Conservation (phyloP, 371 early-diverging fungal species). For the Gilbertella persicaria region DNA sequence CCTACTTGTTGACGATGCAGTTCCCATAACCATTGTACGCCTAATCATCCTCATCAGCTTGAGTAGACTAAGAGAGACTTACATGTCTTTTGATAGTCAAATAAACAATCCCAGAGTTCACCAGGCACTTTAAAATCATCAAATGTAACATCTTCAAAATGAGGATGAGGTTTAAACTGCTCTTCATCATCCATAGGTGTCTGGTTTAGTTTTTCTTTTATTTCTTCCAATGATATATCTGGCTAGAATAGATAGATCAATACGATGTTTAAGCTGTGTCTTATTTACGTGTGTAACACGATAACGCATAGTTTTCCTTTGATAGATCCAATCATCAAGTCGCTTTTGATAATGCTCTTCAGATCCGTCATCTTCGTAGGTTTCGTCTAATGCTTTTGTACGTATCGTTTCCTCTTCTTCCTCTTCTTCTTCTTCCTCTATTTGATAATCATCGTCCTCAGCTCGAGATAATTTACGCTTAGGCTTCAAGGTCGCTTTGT, state of each 20-base stretch:
- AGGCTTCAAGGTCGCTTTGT: constrained; percentile 8
- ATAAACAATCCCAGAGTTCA: constrained; percentile 81
- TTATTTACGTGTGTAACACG: constrained; percentile 22
- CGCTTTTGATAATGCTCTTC: constrained; percentile 60
- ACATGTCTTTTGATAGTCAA: constrained; percentile 92
- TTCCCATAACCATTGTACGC: constrained; percentile 93
- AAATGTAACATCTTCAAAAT: constrained; percentile 59
- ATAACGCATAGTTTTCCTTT: constrained; percentile 52
- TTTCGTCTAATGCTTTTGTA: constrained; percentile 17
- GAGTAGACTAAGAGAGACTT: constrained; percentile 1
- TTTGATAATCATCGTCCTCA: constrained; percentile 9
- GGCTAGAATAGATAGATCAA: not conserved
- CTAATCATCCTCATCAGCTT: constrained; percentile 25
- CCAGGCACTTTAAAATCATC: constrained; percentile 77
- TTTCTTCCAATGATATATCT: constrained; percentile 3
- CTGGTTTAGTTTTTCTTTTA: not conserved
- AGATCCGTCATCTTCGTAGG: constrained; percentile 65
- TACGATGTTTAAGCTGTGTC: not conserved
- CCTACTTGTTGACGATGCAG: constrained; percentile 87
- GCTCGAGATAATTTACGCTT: constrained; percentile 15
- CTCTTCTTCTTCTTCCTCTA: constrained; percentile 12
- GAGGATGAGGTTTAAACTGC: constrained; percentile 62
- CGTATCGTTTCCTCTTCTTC: constrained; percentile 9
- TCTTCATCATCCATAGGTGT: constrained; percentile 37
- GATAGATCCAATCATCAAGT: constrained; percentile 55